A percentile compares a stretch with the other conserved stretches of the same genome.
Evolutionary conservation across 805 yeast genomes (phyloP).

Genomic region (Cyberlindnera galapagoensis): DNA sequence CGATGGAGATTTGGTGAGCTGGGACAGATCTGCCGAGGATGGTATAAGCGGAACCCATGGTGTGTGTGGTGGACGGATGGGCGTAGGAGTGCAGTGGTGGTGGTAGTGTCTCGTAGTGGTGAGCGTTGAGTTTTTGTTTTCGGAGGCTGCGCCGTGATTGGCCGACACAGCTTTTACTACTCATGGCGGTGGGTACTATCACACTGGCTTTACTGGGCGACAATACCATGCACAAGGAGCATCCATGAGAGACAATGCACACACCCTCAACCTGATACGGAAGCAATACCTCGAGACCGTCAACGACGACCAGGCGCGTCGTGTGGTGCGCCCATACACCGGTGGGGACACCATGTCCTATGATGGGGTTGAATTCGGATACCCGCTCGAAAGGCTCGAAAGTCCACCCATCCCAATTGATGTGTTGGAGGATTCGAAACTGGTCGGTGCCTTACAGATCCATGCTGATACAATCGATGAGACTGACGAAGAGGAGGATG

Average conservation of each 20-base stretch:
- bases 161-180: too few species aligned
- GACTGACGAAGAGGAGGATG: slow-evolving; percentile 8
- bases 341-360: slow-evolving; percentile 1
- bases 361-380: slow-evolving; percentile 7
- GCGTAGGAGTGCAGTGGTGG: too few species aligned
- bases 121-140: too few species aligned
- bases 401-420: slow-evolving; percentile 27
- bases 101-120: too few species aligned
- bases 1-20: slow-evolving; percentile 81
- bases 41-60: slow-evolving; percentile 80
- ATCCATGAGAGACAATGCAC: too few species aligned
- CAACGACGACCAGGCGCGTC: slow-evolving; percentile 21
- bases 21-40: slow-evolving; percentile 81
- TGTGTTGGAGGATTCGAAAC: slow-evolving; percentile 17
- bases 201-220: too few species aligned
- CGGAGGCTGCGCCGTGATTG: too few species aligned
- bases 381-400: slow-evolving; percentile 15
- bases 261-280: slow-evolving; percentile 17
- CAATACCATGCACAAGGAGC: too few species aligned
- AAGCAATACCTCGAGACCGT: slow-evolving; percentile 14
- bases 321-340: slow-evolving; percentile 20
- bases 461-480: slow-evolving; percentile 7
- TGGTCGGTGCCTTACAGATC: slow-evolving; percentile 5
- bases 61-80: too few species aligned
- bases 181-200: too few species aligned